Conservation (phyloP, 768 basidiomycete genomes). For the Auricularia cornea region DNA sequence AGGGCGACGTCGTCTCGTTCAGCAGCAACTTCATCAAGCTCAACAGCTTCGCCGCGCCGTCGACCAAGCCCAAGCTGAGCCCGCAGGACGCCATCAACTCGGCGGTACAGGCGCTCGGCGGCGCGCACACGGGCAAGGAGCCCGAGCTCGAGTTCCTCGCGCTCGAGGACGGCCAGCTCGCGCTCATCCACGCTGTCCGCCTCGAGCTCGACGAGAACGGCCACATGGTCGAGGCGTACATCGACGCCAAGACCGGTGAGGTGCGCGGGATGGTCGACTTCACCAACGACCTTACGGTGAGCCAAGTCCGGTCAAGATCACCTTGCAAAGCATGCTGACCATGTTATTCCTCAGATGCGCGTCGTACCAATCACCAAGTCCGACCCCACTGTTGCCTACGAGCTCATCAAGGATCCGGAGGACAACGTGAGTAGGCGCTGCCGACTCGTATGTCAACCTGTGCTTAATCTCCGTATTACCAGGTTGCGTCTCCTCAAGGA, state of each 20-base stretch:
- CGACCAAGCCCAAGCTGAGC: not conserved
- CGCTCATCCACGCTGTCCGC: not conserved
- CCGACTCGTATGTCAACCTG: no score
- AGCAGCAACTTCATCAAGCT: not conserved
- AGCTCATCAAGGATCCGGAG: conserved; percentile 7
- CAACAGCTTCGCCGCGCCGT: not conserved
- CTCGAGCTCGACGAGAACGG: not conserved
- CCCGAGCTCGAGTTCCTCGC: conserved; percentile 2
- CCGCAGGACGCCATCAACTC: not conserved
- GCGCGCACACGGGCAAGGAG: not conserved
- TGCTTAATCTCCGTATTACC: conserved; percentile 8
- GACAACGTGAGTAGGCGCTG: conserved; percentile 6
- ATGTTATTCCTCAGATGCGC: conserved; percentile 23
- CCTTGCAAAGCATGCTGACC: not conserved
- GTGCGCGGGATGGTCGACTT: conserved; percentile 15
- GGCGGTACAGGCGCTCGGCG: not conserved
- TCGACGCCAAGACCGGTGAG: conserved; percentile 11
- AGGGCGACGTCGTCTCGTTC: not conserved
- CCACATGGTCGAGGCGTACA: conserved; percentile 5
- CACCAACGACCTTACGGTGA: conserved; percentile 35
- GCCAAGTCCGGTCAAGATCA: conserved; percentile 8
- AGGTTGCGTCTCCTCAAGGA: conserved; percentile 28
- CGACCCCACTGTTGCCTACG: not conserved
- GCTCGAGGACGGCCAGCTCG: not conserved
- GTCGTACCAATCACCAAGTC: not conserved